Evolutionary conservation across 2,329 filamentous ascomycete species (phyloP).

Genomic region (Plectosphaerella cucumerina): DNA sequence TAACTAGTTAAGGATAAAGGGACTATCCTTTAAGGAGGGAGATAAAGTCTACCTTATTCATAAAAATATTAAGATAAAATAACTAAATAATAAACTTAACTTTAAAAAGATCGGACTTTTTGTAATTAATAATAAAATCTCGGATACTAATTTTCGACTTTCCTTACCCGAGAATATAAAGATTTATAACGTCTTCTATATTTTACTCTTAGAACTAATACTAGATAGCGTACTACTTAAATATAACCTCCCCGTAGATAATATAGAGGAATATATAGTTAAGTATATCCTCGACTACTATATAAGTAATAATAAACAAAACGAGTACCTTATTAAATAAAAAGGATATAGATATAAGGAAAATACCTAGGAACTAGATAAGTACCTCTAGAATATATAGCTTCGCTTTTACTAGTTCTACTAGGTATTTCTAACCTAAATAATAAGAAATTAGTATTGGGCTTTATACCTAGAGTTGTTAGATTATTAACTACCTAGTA

Average conservation of each 20-base stretch:
- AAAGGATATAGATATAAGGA: neutral
- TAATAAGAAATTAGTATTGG: no score
- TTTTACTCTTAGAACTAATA: neutral
- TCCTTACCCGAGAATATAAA: neutral
- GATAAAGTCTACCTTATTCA: no score
- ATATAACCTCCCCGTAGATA: neutral
- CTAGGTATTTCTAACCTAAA: neutral
- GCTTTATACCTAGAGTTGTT: no score
- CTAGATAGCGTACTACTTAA: neutral
- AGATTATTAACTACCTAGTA: no score
- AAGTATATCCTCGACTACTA: neutral
- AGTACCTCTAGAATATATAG: neutral
- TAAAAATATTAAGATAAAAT: no score
- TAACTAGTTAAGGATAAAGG: neutral
- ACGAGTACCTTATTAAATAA: neutral
- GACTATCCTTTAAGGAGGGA: no score
- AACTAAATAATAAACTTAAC: no score
- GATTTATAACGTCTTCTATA: neutral
- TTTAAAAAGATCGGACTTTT: neutral
- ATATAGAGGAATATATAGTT: neutral
- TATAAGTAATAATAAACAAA: neutral
- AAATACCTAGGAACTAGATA: neutral
- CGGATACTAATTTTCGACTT: neutral
- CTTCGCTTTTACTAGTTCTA: neutral
- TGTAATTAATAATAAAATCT: neutral